These are phyloP conservation scores for Diatrype stigma DNA, from an alignment of 2,329 filamentous ascomycete species.

Conservation along the genomic window DNA sequence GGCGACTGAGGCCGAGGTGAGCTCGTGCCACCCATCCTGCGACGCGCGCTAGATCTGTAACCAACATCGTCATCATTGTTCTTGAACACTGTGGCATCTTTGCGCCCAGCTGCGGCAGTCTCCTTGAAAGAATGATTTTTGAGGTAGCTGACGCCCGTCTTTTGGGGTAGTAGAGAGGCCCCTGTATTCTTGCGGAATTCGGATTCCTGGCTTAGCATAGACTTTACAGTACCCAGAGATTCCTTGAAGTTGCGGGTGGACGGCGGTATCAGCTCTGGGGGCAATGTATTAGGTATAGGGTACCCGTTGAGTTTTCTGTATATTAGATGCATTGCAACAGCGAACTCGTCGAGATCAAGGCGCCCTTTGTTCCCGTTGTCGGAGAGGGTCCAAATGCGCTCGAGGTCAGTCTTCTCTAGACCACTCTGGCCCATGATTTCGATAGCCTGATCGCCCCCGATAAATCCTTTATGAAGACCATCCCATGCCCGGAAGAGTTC, in stretches of 20 bases:
- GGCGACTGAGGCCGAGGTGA: slow-evolving; percentile 80
- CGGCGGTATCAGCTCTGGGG: slow-evolving; percentile 87
- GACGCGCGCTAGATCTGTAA: slow-evolving; percentile 90
- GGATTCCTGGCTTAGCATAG: slow-evolving; percentile 82
- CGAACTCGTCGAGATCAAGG: slow-evolving; percentile 93
- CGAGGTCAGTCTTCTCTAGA: slow-evolving; percentile 82
- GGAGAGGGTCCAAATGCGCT: slow-evolving; percentile 89
- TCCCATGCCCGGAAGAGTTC: slow-evolving; percentile 95
- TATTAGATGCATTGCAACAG: slow-evolving; percentile 98
- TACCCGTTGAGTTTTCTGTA: slow-evolving; percentile 97
- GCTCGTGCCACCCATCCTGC: slow-evolving; percentile 66
- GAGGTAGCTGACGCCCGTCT: slow-evolving; percentile 96
- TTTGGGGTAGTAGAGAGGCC: slow-evolving; percentile 85
- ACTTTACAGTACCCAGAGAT: slow-evolving; percentile 90
- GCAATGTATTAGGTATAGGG: slow-evolving; percentile 79
- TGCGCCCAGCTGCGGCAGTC: slow-evolving; percentile 59
- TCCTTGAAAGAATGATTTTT: slow-evolving; percentile 90
- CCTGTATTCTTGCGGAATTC: slow-evolving; percentile 85
- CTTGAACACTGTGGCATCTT: slow-evolving; percentile 94
- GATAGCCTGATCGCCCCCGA: slow-evolving; percentile 87
- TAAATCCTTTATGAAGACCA: slow-evolving; percentile 86
- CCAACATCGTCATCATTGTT: slow-evolving; percentile 92
- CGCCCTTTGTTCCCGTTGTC: slow-evolving; percentile 93
- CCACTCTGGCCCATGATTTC: slow-evolving; percentile 98
- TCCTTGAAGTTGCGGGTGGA: slow-evolving; percentile 91